Conservation (phyloP, 148 eudicot species). For the Rhododendron ferrugineum region DNA sequence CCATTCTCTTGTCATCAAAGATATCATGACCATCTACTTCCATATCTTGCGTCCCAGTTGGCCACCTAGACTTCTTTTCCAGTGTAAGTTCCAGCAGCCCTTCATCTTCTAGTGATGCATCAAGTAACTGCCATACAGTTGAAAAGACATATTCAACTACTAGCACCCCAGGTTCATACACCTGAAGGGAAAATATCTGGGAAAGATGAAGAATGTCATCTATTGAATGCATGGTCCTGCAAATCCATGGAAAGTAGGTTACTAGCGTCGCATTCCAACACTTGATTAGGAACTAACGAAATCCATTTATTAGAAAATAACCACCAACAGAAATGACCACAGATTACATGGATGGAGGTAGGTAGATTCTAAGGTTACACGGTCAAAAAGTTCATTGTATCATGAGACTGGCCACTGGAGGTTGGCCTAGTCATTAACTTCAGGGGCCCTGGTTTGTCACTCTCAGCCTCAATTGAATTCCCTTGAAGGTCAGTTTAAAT, state of each 20-base stretch:
- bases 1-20: constrained; percentile 46
- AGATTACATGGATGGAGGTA: not conserved
- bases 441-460: not conserved
- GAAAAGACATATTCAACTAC: constrained; percentile 66
- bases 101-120: constrained; percentile 91
- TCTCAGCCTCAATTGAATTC: not conserved
- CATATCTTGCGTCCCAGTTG: constrained; percentile 51
- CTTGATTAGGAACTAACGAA: not conserved
- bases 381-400: not conserved
- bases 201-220: constrained; percentile 69
- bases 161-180: constrained; percentile 65
- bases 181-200: constrained; percentile 49
- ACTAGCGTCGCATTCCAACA: not conserved
- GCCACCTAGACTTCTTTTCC: constrained; percentile 75
- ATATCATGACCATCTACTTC: constrained; percentile 47
- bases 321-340: not conserved
- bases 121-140: constrained; percentile 74
- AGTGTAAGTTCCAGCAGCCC: constrained; percentile 60
- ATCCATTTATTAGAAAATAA: not conserved
- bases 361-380: not conserved
- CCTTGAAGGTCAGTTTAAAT: not conserved
- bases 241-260: constrained; percentile 15
- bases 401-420: not conserved
- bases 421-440: not conserved
- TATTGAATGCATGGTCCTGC: constrained; percentile 82